Evolutionary conservation across 805 yeast species (phyloP).

Genomic region (Suhomyces sp.): DNA sequence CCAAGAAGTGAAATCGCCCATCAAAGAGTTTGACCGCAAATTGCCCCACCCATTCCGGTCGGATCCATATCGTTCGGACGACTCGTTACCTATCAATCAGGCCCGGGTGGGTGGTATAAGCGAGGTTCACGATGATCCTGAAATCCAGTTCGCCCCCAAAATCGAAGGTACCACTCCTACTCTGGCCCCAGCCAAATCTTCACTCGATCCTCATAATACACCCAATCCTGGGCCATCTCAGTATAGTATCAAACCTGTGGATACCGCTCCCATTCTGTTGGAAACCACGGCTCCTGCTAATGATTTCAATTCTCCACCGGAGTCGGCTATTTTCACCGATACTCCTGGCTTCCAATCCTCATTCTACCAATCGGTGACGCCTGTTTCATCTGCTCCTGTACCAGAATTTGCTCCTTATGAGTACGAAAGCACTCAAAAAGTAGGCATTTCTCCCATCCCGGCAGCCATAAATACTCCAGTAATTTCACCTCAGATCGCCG

Average conservation of each 20-base stretch:
- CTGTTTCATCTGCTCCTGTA: background rate
- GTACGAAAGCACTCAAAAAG: background rate
- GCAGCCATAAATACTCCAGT: background rate
- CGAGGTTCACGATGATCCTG: background rate
- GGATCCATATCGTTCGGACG: background rate
- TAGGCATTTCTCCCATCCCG: background rate
- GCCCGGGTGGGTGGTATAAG: background rate
- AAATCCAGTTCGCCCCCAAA: background rate
- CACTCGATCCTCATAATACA: background rate
- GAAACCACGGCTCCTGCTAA: background rate
- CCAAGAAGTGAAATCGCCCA: conserved; percentile 1
- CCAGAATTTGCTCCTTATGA: background rate
- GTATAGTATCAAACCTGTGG: too few relatives aligned
- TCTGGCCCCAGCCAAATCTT: background rate
- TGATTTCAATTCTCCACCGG: conserved; percentile 1
- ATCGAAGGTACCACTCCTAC: background rate
- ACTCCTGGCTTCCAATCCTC: background rate
- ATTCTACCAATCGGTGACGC: background rate
- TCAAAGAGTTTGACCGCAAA: conserved; percentile 2
- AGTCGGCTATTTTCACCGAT: conserved; percentile 2
- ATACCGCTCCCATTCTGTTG: background rate
- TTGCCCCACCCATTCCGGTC: conserved; percentile 5
- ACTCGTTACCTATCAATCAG: conserved; percentile 4
- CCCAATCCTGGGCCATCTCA: too few relatives aligned
- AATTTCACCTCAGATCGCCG: background rate